These are phyloP conservation scores for Leucosporidium creatinivorum DNA, from an alignment of 768 basidiomycete genomes.

Conservation along the genomic window DNA sequence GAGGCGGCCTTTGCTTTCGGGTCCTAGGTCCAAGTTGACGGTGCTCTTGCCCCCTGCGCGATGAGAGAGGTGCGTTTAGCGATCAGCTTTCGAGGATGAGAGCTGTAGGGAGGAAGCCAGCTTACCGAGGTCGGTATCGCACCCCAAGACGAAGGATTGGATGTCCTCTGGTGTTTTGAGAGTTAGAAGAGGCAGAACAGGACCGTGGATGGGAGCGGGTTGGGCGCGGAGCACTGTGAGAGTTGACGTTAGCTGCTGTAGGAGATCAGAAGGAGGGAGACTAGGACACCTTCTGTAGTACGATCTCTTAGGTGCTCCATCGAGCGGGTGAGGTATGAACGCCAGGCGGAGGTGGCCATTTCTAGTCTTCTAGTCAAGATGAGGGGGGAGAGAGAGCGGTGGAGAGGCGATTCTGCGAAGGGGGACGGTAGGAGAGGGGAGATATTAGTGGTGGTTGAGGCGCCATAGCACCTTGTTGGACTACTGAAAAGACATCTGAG, in stretches of 20 bases:
- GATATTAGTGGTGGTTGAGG: too few relatives aligned
- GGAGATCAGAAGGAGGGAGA: neutral
- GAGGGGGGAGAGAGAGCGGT: neutral
- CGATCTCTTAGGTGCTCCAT: conserved; percentile 33
- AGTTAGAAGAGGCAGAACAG: conserved; percentile 49
- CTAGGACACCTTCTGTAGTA: conserved; percentile 20
- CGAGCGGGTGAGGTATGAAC: conserved; percentile 28
- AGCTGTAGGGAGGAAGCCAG: neutral
- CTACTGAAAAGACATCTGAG: too few relatives aligned
- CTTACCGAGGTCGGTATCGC: conserved; percentile 83
- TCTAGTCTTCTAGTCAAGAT: neutral
- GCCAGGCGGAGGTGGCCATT: conserved; percentile 21
- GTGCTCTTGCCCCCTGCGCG: conserved; percentile 50
- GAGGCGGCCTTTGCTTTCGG: conserved; percentile 55
- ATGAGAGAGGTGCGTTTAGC: neutral
- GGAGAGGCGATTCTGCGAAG: neutral
- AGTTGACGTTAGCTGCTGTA: neutral
- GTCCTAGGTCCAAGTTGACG: conserved; percentile 64
- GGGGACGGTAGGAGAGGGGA: too few relatives aligned
- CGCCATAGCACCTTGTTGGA: too few relatives aligned
- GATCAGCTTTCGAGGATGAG: neutral
- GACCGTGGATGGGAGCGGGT: conserved; percentile 9
- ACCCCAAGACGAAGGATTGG: conserved; percentile 63
- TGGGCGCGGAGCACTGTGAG: conserved; percentile 31
- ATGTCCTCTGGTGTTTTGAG: conserved; percentile 59